Conservation (phyloP, 768 basidiomycete species). For the Termitomyces sp. region DNA sequence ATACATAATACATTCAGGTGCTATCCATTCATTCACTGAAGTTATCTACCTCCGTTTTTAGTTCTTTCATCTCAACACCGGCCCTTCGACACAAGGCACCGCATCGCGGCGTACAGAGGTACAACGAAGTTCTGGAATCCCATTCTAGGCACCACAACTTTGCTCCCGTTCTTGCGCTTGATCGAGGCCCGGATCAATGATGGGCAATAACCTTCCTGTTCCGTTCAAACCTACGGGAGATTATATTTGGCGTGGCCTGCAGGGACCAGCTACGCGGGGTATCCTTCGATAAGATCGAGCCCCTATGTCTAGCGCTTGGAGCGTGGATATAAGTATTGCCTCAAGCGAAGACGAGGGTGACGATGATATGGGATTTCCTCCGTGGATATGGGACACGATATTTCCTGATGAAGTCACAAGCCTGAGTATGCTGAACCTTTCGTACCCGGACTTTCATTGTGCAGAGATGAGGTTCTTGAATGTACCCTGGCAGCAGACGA, state of each 20-base stretch:
- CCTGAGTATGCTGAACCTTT: neutral
- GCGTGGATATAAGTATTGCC: neutral
- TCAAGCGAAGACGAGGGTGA: neutral
- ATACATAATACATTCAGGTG: no score
- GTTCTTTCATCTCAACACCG: no score
- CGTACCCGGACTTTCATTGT: neutral
- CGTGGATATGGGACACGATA: neutral
- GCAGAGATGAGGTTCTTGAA: neutral
- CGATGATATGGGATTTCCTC: neutral
- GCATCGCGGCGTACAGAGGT: neutral
- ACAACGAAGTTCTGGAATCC: neutral
- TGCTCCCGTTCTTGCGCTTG: neutral
- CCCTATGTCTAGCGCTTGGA: neutral
- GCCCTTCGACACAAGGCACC: neutral
- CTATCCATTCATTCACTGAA: no score
- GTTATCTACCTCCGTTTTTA: no score
- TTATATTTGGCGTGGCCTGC: neutral
- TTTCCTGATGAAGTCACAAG: neutral
- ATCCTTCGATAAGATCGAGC: neutral
- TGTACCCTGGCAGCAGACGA: neutral
- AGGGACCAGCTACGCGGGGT: neutral
- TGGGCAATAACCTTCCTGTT: neutral
- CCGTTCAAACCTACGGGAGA: neutral
- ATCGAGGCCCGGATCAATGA: neutral
- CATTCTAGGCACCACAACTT: neutral